These are phyloP conservation scores for Taphrina sp. DNA, from an alignment of 1,139 yeast genomes.

Conservation along the genomic window DNA sequence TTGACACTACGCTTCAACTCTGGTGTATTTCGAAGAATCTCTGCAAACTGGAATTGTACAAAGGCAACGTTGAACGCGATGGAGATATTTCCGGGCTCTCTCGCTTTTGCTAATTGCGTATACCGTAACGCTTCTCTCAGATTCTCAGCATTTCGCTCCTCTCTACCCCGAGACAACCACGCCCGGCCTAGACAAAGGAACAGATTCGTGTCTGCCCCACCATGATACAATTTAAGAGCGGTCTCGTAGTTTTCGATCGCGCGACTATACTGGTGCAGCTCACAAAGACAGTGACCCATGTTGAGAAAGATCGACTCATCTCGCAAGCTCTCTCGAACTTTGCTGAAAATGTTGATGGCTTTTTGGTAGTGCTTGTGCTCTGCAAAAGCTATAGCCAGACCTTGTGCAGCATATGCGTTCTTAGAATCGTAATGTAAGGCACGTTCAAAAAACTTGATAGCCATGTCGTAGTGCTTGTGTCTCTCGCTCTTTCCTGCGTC, in stretches of 20 bases:
- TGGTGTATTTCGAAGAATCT: constrained; percentile 65
- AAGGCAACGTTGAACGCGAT: constrained; percentile 78
- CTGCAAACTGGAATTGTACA: constrained; percentile 84
- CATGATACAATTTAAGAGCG: constrained; percentile 53
- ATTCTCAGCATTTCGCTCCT: constrained; percentile 62
- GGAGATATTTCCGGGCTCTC: constrained; percentile 49
- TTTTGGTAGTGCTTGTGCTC: constrained; percentile 71
- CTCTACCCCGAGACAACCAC: constrained; percentile 79
- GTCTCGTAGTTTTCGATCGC: constrained; percentile 60
- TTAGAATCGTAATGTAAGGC: constrained; percentile 79
- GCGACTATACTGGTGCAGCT: constrained; percentile 74
- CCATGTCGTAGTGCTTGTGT: constrained; percentile 76
- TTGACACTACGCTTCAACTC: constrained; percentile 59
- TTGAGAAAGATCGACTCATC: constrained; percentile 82
- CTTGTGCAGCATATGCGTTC: constrained; percentile 96
- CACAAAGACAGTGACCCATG: constrained; percentile 82
- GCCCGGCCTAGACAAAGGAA: constrained; percentile 70
- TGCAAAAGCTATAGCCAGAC: constrained; percentile 88
- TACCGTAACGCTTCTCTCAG: constrained; percentile 63
- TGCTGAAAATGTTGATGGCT: constrained; percentile 72
- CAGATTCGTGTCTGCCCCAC: constrained; percentile 61
- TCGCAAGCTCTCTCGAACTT: constrained; percentile 82
- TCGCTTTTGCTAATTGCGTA: constrained; percentile 46
- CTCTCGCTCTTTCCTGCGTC: constrained; percentile 64
- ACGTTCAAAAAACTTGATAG: constrained; percentile 85